These are phyloP conservation scores for Neospora caninum DNA, from an alignment of 169 alveolate species.

Conservation along the genomic window DNA sequence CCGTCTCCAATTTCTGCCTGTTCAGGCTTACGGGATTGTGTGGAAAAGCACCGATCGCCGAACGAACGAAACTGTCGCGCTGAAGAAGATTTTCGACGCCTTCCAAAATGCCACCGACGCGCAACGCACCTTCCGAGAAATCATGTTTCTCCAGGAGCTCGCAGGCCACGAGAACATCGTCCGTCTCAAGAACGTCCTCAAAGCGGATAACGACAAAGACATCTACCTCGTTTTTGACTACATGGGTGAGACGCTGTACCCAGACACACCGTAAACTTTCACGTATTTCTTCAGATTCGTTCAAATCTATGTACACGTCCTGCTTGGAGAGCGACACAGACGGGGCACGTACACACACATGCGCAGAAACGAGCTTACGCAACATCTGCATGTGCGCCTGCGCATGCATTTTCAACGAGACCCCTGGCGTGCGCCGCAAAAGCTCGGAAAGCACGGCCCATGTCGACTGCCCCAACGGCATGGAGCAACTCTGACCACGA, in stretches of 20 bases:
- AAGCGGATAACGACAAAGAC: slow-evolving; percentile 98
- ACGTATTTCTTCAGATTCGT: too few species aligned
- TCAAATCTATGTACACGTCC: too few species aligned
- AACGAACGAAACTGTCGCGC: slow-evolving; percentile 96
- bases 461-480: too few species aligned
- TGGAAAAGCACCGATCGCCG: slow-evolving; percentile 97
- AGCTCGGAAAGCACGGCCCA: too few species aligned
- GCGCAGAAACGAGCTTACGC: too few species aligned
- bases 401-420: too few species aligned
- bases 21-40: slow-evolving; percentile 97
- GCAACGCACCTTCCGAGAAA: slow-evolving; percentile 98
- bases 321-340: too few species aligned
- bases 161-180: slow-evolving; percentile 96
- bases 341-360: not conserved
- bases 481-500: too few species aligned
- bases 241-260: slow-evolving; percentile 78
- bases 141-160: slow-evolving; percentile 94
- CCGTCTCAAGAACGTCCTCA: slow-evolving; percentile 91
- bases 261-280: too few species aligned
- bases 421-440: too few species aligned
- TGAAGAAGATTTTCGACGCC: slow-evolving; percentile 99
- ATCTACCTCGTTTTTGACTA: slow-evolving; percentile 97
- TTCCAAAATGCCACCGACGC: slow-evolving; percentile 99
- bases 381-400: too few species aligned
- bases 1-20: not conserved